These are phyloP conservation scores for Juglanconis sp. DNA, from an alignment of 2,329 filamentous ascomycete species.

Conservation along the genomic window DNA sequence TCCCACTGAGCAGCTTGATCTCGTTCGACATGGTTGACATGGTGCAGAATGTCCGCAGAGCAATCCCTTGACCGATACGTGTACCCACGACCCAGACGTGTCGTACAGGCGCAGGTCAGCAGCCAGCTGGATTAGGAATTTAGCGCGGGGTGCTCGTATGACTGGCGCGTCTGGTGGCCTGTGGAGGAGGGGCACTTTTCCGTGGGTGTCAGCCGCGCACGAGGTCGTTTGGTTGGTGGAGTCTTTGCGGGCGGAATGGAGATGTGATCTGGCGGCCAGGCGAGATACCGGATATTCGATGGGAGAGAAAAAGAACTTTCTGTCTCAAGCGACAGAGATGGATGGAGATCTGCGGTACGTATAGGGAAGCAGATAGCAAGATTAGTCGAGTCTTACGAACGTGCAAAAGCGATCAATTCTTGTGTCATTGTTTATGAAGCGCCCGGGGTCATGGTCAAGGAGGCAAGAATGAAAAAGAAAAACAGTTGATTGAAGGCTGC, in stretches of 20 bases:
- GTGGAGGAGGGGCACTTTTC: background rate
- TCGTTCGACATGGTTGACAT: constrained; percentile 44
- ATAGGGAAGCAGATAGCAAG: background rate
- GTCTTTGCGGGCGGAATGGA: background rate
- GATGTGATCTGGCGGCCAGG: background rate
- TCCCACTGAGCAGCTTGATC: constrained; percentile 49
- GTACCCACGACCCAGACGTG: constrained; percentile 10
- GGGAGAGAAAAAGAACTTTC: background rate
- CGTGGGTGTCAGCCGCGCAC: constrained; percentile 1
- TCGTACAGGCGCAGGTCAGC: constrained; percentile 5
- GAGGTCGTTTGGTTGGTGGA: constrained; percentile 7
- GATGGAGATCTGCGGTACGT: no score
- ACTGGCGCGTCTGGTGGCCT: background rate
- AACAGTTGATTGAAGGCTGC: no score
- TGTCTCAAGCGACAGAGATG: background rate
- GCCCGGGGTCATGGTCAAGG: no score
- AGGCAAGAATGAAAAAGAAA: no score
- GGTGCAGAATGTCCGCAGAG: constrained; percentile 7
- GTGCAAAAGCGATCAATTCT: no score
- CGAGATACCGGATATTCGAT: background rate
- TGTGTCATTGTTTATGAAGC: no score
- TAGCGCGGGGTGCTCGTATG: constrained; percentile 17
- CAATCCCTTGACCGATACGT: constrained; percentile 5
- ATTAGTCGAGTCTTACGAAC: background rate
- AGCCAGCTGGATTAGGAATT: constrained; percentile 6